A percentile compares a stretch with the other conserved stretches of the same genome.
Evolutionary conservation across 768 basidiomycete species (phyloP).

Genomic region (Solioccasus polychromus): DNA sequence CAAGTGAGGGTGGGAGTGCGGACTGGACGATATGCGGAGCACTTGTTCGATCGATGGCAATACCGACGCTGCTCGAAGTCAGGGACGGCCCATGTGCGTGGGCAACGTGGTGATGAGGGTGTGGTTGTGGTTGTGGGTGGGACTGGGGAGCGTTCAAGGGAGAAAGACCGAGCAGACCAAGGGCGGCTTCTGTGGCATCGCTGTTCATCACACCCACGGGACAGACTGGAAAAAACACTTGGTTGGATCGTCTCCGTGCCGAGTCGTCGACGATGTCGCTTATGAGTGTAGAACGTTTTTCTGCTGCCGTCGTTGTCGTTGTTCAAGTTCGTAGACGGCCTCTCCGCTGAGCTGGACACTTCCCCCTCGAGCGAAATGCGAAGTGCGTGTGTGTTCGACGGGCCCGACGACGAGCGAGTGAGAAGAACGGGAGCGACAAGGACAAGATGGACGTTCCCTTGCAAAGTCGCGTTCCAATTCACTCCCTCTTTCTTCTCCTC

Average conservation of each 20-base stretch:
- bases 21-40: slow-evolving; percentile 20
- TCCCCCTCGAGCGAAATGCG: not conserved
- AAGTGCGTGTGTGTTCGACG: slow-evolving; percentile 13
- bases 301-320: slow-evolving; percentile 9
- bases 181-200: slow-evolving; percentile 59
- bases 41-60: slow-evolving; percentile 25
- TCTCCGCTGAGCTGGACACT: slow-evolving; percentile 5
- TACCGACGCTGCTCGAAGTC: slow-evolving; percentile 22
- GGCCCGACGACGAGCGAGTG: slow-evolving; percentile 15
- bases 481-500: slow-evolving; percentile 17
- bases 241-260: slow-evolving; percentile 4
- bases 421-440: slow-evolving; percentile 5
- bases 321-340: slow-evolving; percentile 3
- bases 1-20: slow-evolving; percentile 24
- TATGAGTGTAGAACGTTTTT: slow-evolving; percentile 16
- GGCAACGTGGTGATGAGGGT: slow-evolving; percentile 23
- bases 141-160: slow-evolving; percentile 33
- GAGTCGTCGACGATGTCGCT: slow-evolving; percentile 14
- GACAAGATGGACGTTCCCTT: slow-evolving; percentile 20
- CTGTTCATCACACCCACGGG: slow-evolving; percentile 37
- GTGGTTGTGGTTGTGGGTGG: slow-evolving; percentile 25
- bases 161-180: slow-evolving; percentile 54
- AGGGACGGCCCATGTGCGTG: slow-evolving; percentile 27
- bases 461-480: slow-evolving; percentile 16
- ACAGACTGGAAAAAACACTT: slow-evolving; percentile 8